Conservation (phyloP, 2,329 filamentous ascomycete species). For the Diaporthe sp. region DNA sequence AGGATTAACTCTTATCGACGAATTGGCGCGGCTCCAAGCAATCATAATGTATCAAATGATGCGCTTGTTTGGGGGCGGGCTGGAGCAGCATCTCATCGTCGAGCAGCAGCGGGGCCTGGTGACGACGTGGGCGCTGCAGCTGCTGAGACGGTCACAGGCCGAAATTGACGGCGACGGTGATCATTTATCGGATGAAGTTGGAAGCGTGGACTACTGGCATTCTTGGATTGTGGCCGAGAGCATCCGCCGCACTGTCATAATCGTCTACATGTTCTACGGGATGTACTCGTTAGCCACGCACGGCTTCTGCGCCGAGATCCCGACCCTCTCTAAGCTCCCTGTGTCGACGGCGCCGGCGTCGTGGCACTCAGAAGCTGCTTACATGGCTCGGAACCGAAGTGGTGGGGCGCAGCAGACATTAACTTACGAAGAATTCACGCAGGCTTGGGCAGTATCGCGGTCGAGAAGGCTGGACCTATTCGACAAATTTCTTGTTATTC, state of each 20-base stretch:
- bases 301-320: slow-evolving; percentile 26
- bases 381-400: neutral
- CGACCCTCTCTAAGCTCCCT: slow-evolving; percentile 26
- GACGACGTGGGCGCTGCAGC: slow-evolving; percentile 23
- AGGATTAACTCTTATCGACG: slow-evolving; percentile 11
- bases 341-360: slow-evolving; percentile 12
- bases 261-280: slow-evolving; percentile 35
- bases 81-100: slow-evolving; percentile 34
- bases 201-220: slow-evolving; percentile 11
- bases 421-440: slow-evolving; percentile 3
- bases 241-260: slow-evolving; percentile 34
- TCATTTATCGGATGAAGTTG: neutral
- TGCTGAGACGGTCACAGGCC: slow-evolving; percentile 25
- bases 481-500: slow-evolving; percentile 1
- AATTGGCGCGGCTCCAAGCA: slow-evolving; percentile 34
- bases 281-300: slow-evolving; percentile 7
- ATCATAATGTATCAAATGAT: slow-evolving; percentile 36
- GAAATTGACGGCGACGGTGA: slow-evolving; percentile 5
- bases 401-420: neutral
- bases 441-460: neutral
- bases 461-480: neutral
- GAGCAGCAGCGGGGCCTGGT: slow-evolving; percentile 33
- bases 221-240: slow-evolving; percentile 36
- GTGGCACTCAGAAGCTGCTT: slow-evolving; percentile 29
- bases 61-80: slow-evolving; percentile 29